These are phyloP conservation scores for Globisporangium apiculatum DNA, from an alignment of 352 stramenopile genomes.

Conservation along the genomic window DNA sequence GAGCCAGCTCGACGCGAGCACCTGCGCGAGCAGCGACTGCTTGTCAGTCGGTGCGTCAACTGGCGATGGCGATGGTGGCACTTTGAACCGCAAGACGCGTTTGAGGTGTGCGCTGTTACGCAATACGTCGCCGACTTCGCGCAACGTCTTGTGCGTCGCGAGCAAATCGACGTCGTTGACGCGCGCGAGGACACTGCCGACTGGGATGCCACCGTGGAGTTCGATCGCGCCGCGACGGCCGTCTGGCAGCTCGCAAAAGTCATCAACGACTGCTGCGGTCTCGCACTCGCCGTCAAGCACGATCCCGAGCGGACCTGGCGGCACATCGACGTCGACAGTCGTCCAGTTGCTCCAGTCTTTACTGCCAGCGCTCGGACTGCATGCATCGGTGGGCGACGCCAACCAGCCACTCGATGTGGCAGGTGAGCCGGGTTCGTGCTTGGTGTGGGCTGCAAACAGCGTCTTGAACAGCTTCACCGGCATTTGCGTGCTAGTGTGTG, in stretches of 20 bases:
- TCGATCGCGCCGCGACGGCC: constrained; percentile 41
- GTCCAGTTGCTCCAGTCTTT: constrained; percentile 12
- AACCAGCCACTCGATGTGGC: no score
- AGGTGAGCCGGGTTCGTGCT: background rate
- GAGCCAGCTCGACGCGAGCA: background rate
- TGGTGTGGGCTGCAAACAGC: background rate
- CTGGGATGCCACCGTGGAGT: constrained; percentile 25
- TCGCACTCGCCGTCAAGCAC: constrained; percentile 40
- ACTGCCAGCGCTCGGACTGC: background rate
- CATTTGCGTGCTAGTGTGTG: background rate
- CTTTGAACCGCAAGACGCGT: constrained; percentile 35
- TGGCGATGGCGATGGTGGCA: constrained; percentile 15
- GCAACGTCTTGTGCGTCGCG: constrained; percentile 22
- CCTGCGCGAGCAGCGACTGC: constrained; percentile 3
- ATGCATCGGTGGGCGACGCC: background rate
- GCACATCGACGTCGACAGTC: constrained; percentile 37
- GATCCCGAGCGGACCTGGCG: constrained; percentile 47
- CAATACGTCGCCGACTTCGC: constrained; percentile 40
- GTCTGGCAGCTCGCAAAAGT: constrained; percentile 31
- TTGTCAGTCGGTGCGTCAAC: background rate
- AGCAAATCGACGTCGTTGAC: constrained; percentile 62
- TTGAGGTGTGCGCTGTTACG: constrained; percentile 33
- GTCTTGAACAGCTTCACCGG: constrained; percentile 1
- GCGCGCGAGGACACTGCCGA: constrained; percentile 41
- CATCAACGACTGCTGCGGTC: constrained; percentile 38